Evolutionary conservation across 2,329 filamentous ascomycete species (phyloP), one percentile per base, ranked within the genome.

Genomic region (Xylariaceae sp.): DNA sequence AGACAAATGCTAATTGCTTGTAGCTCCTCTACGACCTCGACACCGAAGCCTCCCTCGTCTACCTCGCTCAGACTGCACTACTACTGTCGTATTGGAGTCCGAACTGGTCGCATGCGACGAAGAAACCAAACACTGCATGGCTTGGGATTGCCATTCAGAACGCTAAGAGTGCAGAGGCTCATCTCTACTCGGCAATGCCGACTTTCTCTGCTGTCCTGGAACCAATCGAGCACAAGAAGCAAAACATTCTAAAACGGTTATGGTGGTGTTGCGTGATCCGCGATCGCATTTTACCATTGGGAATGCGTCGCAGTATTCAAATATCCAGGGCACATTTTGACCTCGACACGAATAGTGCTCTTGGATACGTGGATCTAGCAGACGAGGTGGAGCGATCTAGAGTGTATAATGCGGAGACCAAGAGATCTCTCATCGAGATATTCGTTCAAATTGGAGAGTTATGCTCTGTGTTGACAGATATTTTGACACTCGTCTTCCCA

Each of bases 191-290:
- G 0, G 63, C 66, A 5, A 70, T 65, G 58, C 71, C 61, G 14
- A 63, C 60, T 6, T 66, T 61, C 55, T 68, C 59, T 3, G 52
- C 60, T 3, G 48, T 56, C 6, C 63, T 62, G 10, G 65, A 69
- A 5, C 66, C 68, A 1, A 56, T 69, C 10, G 65, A 71, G 42
- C 58, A 66, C 10, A 68, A 69, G 55, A 71, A 72, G 53, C 67
- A 72, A 49, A 69, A 71, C 54, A 65, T 70, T 7, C 69, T 75
- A 31, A 81, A 80, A 62, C 69, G 77, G 2, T 63, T 82, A 7
- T 81, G 78, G 78, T 81, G 78, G 78, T 78, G 76, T 51, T 79
- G 78, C 52, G 68, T 81, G 39, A 68, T 81, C 5, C 74, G 79
- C 11, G 78, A 81, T 60, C 71, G 77, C 38, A 75, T 77, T 16